Percentiles rank a stretch among this genome's conserved stretches.
phyloP scores from a whole-genome alignment of 305 asterid species.

The Solanum hybrid region DNA sequence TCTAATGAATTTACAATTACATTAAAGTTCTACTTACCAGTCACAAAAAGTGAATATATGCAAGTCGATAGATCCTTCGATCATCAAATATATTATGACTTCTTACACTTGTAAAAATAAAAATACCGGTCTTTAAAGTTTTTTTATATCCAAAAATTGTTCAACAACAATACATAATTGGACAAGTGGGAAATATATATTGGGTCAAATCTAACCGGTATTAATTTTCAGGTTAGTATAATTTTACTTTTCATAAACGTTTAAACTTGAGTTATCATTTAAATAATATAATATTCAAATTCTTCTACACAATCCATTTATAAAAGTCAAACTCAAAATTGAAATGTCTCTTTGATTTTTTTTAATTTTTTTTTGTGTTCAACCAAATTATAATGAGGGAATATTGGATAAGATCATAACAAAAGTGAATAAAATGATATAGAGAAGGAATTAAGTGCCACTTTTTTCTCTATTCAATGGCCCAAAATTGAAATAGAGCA shows the following conservation, averaged over 20 bases:
- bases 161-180: neutral
- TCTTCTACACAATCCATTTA: neutral
- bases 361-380: neutral
- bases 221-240: neutral
- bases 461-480: neutral
- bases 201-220: neutral
- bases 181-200: neutral
- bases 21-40: neutral
- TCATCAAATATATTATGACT: neutral
- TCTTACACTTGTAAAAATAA: no score
- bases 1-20: neutral
- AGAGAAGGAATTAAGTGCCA: neutral
- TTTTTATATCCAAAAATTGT: neutral
- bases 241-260: neutral
- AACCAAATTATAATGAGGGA: constrained; percentile 1
- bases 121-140: no score
- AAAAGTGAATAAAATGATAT: neutral
- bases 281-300: neutral
- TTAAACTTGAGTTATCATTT: neutral
- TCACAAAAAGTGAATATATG: no score
- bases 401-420: neutral
- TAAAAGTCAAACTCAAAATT: neutral
- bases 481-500: neutral
- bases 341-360: neutral
- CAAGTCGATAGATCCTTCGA: neutral